Base-by-base conservation (phyloP, 192 early-diverging fungal species). In the Coemansia sp. region DNA sequence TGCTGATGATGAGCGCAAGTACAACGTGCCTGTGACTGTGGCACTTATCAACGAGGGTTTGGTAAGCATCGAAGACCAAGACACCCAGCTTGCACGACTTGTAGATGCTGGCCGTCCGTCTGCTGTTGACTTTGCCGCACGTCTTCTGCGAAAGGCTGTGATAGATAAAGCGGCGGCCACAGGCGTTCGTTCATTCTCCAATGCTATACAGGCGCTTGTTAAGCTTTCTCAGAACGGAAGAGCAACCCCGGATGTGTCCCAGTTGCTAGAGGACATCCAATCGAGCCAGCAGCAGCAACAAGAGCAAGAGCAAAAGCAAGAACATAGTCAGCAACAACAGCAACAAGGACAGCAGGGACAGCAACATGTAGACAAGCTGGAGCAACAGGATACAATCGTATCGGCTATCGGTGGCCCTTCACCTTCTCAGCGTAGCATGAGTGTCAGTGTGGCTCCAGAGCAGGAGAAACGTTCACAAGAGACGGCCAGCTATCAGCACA, bases 1-100 rank as follows among this genome's bases (percentile, higher is more conserved):
- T 81, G 89, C 92, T 4, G 94, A 96, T 62, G 98, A 99, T 69
- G 97, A 97, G 77, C 92, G 95, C 69, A 95, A 97, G 74, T 92
- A 89, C 68, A 94, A 93, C 64, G 93, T 97, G 3, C 86, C 90
- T 10, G 92, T 92, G 0, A 92, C 94, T 1, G 77, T 92, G 18
- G 87, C 91, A 9, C 83, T 99, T 45, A 89, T 97, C 67, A 89
- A 91, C 62, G 89, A 90, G 12, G 84, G 90, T 0, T 80, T 99
- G 26, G 80, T 99, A 12, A 86, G 85, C 50, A 63, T 92, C 13
- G 77, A 81, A 5, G 96, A 98, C 48, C 87, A 97, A 63, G 98
- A 99, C 81, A 86, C 87, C 38, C 94, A 94, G 70, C 85, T 99
- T n/a, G 89, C 92, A 2, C 88, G 90, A 7, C 78, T 93, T 57